phyloP scores from a whole-genome alignment of 495 filamentous ascomycete genomes.

The Aspergillus hancockii region DNA sequence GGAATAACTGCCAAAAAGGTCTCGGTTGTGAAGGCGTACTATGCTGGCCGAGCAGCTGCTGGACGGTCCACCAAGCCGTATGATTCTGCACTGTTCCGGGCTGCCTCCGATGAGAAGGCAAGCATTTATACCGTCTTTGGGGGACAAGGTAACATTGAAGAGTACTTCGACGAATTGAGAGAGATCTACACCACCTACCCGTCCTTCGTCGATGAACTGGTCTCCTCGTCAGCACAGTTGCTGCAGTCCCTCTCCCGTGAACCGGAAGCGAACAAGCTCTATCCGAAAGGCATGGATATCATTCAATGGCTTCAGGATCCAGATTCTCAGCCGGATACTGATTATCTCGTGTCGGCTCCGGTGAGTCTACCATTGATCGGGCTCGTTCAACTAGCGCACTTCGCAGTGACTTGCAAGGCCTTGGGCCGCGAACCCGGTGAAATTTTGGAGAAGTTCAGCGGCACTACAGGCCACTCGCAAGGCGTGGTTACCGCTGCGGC shows the following conservation, averaged over 20 bases:
- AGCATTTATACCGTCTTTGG: conserved; percentile 91
- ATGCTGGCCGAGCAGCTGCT: conserved; percentile 78
- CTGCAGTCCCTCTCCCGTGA: conserved; percentile 83
- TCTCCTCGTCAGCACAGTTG: conserved; percentile 75
- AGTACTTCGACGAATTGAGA: conserved; percentile 97
- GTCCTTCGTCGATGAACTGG: conserved; percentile 81
- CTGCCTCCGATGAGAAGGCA: conserved; percentile 75
- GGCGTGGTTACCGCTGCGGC: conserved; percentile 93
- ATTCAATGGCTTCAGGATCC: conserved; percentile 86
- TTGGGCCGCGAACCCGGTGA: conserved; percentile 85
- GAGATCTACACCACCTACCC: conserved; percentile 89
- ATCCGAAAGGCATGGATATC: conserved; percentile 91
- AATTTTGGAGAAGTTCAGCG: conserved; percentile 75
- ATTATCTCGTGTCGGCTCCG: conserved; percentile 94
- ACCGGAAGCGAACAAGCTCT: conserved; percentile 87
- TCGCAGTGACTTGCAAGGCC: conserved; percentile 86
- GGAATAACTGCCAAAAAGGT: conserved; percentile 90
- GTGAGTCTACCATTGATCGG: conserved; percentile 97
- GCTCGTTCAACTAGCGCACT: conserved; percentile 91
- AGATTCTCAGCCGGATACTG: conserved; percentile 87
- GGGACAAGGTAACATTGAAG: conserved; percentile 98
- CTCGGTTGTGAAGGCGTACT: conserved; percentile 83
- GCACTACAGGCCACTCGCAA: conserved; percentile 96
- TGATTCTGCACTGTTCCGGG: conserved; percentile 88
- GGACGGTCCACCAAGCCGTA: conserved; percentile 83